Conservation (phyloP, 371 early-diverging fungal genomes). For the Circinella minor region DNA sequence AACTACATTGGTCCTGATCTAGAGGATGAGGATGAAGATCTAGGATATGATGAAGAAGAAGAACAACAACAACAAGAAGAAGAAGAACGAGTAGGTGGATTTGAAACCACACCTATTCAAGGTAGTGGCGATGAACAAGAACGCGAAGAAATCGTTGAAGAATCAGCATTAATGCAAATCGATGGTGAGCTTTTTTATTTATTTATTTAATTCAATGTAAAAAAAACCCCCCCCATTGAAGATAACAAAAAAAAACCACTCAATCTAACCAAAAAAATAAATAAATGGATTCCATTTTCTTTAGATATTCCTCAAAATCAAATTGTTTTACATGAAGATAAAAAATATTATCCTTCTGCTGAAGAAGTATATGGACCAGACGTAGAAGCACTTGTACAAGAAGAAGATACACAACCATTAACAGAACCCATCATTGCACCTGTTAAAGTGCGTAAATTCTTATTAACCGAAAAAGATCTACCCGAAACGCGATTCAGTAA, state of each 20-base stretch:
- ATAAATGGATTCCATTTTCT: neutral
- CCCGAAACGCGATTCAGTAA: conserved; percentile 87
- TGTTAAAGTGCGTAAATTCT: conserved; percentile 82
- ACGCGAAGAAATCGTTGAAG: conserved; percentile 20
- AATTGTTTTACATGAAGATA: conserved; percentile 96
- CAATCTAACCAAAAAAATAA: too few relatives aligned
- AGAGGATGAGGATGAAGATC: conserved; percentile 64
- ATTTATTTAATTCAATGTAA: too few relatives aligned
- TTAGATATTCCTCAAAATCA: conserved; percentile 72
- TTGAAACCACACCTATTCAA: conserved; percentile 14
- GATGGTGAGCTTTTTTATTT: conserved; percentile 34
- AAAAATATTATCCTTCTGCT: conserved; percentile 96
- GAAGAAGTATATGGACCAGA: conserved; percentile 97
- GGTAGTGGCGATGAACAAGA: conserved; percentile 7
- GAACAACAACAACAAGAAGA: conserved; percentile 31
- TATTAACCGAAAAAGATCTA: conserved; percentile 82
- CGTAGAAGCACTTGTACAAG: conserved; percentile 95
- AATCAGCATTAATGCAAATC: conserved; percentile 43
- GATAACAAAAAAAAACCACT: too few relatives aligned
- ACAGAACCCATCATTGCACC: conserved; percentile 96
- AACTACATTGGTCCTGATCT: conserved; percentile 98
- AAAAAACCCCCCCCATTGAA: too few relatives aligned
- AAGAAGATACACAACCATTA: conserved; percentile 97
- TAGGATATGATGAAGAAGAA: conserved; percentile 38
- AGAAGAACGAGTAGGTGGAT: conserved; percentile 33